Evolutionary conservation across 495 filamentous ascomycete genomes (phyloP).

Genomic region (Astrothelium subdiscretum): DNA sequence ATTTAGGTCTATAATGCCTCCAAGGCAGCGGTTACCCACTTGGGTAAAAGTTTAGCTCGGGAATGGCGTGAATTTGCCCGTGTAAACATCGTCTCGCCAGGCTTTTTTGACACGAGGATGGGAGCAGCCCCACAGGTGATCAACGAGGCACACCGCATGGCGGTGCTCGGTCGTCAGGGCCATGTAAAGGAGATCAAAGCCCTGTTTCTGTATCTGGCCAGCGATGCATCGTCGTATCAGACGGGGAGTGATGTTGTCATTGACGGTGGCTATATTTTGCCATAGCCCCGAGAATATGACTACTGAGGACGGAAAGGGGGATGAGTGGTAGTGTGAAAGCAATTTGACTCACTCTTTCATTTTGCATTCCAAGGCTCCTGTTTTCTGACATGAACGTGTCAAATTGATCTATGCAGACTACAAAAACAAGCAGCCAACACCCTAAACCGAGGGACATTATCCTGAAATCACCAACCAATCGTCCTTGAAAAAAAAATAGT

Average conservation of each 20-base stretch:
- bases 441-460: no score
- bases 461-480: no score
- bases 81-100: slow-evolving; percentile 19
- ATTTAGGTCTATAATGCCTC: slow-evolving; percentile 20
- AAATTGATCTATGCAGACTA: no score
- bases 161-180: slow-evolving; percentile 24
- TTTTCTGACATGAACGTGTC: no score
- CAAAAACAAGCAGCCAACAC: no score
- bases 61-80: slow-evolving; percentile 29
- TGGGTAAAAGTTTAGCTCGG: slow-evolving; percentile 22
- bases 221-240: slow-evolving; percentile 21
- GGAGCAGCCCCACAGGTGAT: slow-evolving; percentile 22
- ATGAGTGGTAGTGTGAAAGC: not conserved
- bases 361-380: no score
- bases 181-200: slow-evolving; percentile 29
- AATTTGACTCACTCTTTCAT: no score
- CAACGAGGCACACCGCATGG: slow-evolving; percentile 31
- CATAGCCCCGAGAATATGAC: slow-evolving; percentile 3
- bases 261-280: slow-evolving; percentile 25
- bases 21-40: slow-evolving; percentile 25
- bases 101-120: slow-evolving; percentile 27
- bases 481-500: not conserved
- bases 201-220: slow-evolving; percentile 23
- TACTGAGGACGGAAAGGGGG: not conserved
- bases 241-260: slow-evolving; percentile 25